A percentile compares a stretch with the other conserved stretches of the same genome.
Evolutionary conservation across 169 alveolate species (phyloP).

Genomic region (Eimeria falciformis): DNA sequence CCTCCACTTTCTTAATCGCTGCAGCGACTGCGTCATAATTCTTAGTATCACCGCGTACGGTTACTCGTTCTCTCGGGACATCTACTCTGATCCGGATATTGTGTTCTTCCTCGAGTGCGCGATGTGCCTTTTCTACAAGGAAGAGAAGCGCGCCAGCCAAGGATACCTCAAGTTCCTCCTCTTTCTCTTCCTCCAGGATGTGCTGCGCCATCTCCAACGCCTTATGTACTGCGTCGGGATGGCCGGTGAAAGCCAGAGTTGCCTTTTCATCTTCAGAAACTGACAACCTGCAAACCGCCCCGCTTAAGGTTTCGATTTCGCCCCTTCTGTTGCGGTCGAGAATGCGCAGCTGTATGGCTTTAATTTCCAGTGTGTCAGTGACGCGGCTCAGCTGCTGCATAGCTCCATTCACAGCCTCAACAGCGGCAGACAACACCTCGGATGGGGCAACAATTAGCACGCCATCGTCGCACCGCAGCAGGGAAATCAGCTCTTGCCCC

Average conservation of each 20-base stretch:
- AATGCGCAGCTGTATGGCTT: slow-evolving; percentile 65
- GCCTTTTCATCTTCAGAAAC: slow-evolving; percentile 26
- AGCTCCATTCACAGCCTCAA: slow-evolving; percentile 26
- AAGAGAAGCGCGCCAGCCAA: slow-evolving; percentile 55
- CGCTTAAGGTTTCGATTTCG: slow-evolving; percentile 56
- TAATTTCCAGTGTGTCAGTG: slow-evolving; percentile 54
- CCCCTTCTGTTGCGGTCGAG: slow-evolving; percentile 39
- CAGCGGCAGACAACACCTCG: slow-evolving; percentile 29
- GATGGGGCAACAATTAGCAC: slow-evolving; percentile 65
- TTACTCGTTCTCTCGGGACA: slow-evolving; percentile 37
- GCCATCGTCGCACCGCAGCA: slow-evolving; percentile 67
- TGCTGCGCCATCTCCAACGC: slow-evolving; percentile 49
- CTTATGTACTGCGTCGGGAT: slow-evolving; percentile 59
- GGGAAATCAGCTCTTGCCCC: slow-evolving; percentile 46
- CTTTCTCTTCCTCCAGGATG: slow-evolving; percentile 55
- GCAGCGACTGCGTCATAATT: slow-evolving; percentile 2
- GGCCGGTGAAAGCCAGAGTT: slow-evolving; percentile 68
- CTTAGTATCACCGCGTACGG: slow-evolving; percentile 20
- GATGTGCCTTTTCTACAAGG: slow-evolving; percentile 31
- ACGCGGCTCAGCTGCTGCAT: slow-evolving; percentile 61
- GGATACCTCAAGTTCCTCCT: slow-evolving; percentile 60
- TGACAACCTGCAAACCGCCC: slow-evolving; percentile 55
- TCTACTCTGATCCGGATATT: slow-evolving; percentile 60
- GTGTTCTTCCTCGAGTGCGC: slow-evolving; percentile 54
- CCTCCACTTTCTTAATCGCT: slow-evolving; percentile 60